A percentile compares a stretch with the other conserved stretches of the same genome.
phyloP scores from a whole-genome alignment of 2,329 filamentous ascomycete genomes.

The Phyllosticta paracitricarpa region DNA sequence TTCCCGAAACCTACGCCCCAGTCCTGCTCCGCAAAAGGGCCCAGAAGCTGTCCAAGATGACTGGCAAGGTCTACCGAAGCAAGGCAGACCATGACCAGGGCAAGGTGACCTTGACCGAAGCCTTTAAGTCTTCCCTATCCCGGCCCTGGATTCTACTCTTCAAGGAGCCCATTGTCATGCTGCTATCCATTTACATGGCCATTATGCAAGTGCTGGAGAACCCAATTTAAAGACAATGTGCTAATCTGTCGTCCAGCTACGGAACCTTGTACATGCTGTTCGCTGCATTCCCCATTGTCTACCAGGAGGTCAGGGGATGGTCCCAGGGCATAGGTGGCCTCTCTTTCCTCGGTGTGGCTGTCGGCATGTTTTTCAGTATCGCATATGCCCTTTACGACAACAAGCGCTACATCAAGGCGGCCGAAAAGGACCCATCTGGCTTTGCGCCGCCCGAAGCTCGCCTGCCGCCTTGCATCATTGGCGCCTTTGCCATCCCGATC shows the following conservation, averaged over 20 bases:
- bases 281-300: slow-evolving; percentile 46
- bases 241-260: slow-evolving; percentile 20
- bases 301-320: slow-evolving; percentile 44
- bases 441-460: slow-evolving; percentile 12
- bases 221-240: too few relatives aligned
- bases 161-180: slow-evolving; percentile 41
- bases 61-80: slow-evolving; percentile 36
- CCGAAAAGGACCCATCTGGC: slow-evolving; percentile 27
- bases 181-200: slow-evolving; percentile 45
- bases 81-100: slow-evolving; percentile 6
- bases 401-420: slow-evolving; percentile 28
- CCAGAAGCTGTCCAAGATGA: slow-evolving; percentile 48
- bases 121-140: slow-evolving; percentile 37
- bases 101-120: slow-evolving; percentile 6
- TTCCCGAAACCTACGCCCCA: slow-evolving; percentile 53
- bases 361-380: slow-evolving; percentile 31
- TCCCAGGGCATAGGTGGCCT: slow-evolving; percentile 38
- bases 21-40: slow-evolving; percentile 55
- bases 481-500: slow-evolving; percentile 42
- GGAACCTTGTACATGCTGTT: slow-evolving; percentile 43
- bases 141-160: slow-evolving; percentile 41
- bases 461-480: slow-evolving; percentile 9
- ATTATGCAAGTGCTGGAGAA: slow-evolving; percentile 27
- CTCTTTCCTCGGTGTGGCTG: slow-evolving; percentile 40
- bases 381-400: slow-evolving; percentile 32